A percentile compares a stretch with the other conserved stretches of the same genome.
Conservation (phyloP, 805 yeast species). For the Blastobotrys attinorum region DNA sequence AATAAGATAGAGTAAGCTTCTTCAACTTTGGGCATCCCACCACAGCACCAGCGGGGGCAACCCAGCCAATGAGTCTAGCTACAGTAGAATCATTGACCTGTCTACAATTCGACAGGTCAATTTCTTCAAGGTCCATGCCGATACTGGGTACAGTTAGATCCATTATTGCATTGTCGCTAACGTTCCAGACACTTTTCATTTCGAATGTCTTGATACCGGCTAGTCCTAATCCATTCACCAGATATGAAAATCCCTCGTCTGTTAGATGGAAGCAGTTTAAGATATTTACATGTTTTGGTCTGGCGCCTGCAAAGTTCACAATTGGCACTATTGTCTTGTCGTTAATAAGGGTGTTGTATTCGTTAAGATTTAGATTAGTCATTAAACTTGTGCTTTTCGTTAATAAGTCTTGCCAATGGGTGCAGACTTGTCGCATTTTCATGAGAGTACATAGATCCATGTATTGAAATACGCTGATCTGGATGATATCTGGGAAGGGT, state of each 20-base stretch:
- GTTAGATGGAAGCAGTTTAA: conserved; percentile 73
- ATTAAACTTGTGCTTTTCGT: conserved; percentile 49
- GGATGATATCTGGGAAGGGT: conserved; percentile 52
- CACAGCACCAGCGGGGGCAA: conserved; percentile 8
- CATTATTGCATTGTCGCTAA: conserved; percentile 76
- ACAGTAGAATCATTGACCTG: conserved; percentile 66
- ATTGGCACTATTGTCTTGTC: conserved; percentile 52
- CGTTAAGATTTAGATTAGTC: conserved; percentile 46
- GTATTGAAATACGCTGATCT: conserved; percentile 45
- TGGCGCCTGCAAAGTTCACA: conserved; percentile 61
- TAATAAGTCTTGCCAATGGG: conserved; percentile 61
- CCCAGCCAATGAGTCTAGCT: conserved; percentile 59
- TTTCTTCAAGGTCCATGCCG: conserved; percentile 48
- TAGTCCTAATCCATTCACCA: conserved; percentile 65
- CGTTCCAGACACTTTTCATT: conserved; percentile 70
- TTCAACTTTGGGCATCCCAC: conserved; percentile 56
- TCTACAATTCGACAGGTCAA: conserved; percentile 66
- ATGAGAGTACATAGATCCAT: conserved; percentile 52
- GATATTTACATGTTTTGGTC: conserved; percentile 54
- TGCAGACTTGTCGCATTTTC: conserved; percentile 50
- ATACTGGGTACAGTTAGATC: conserved; percentile 61
- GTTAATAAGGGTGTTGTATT: conserved; percentile 53
- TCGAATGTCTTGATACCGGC: conserved; percentile 48
- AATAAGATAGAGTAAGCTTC: conserved; percentile 55
- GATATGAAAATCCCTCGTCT: conserved; percentile 63